These are phyloP conservation scores for Ophiosphaerella narmari DNA, from an alignment of 2,329 filamentous ascomycete genomes.

Conservation along the genomic window DNA sequence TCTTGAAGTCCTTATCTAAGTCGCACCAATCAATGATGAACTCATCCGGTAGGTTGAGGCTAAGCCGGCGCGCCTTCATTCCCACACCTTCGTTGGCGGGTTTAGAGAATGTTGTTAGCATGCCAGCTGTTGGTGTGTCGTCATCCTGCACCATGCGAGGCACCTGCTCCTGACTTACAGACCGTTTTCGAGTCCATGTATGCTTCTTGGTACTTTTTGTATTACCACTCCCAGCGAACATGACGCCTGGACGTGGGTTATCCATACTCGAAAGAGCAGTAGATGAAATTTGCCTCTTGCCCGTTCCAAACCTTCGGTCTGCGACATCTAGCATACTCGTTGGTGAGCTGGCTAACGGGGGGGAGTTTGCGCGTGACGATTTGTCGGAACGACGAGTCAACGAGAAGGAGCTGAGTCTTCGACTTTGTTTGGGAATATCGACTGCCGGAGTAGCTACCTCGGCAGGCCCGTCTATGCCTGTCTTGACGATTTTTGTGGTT, in stretches of 20 bases:
- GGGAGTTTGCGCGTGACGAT: conserved; percentile 44
- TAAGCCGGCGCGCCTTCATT: conserved; percentile 78
- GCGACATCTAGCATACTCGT: conserved; percentile 31
- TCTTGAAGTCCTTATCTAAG: conserved; percentile 71
- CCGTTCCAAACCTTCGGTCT: conserved; percentile 14
- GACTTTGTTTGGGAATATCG: conserved; percentile 28
- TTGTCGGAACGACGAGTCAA: conserved; percentile 45
- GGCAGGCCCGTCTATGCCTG: conserved; percentile 32
- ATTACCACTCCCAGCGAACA: conserved; percentile 33
- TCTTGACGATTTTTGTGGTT: conserved; percentile 33
- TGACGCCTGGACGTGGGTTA: conserved; percentile 31
- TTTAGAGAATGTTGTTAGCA: conserved; percentile 44
- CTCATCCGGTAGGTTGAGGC: conserved; percentile 73
- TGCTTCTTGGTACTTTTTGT: conserved; percentile 24
- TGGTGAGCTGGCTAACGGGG: conserved; percentile 44
- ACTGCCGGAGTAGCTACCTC: conserved; percentile 28
- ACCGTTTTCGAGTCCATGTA: conserved; percentile 37
- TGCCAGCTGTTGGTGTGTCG: conserved; percentile 36
- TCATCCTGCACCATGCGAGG: conserved; percentile 28
- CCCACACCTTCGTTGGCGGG: conserved; percentile 71
- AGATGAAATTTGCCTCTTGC: conserved; percentile 33
- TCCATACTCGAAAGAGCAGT: conserved; percentile 37
- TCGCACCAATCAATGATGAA: conserved; percentile 73
- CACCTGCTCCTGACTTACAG: conserved; percentile 44
- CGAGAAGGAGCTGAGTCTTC: conserved; percentile 45